Conservation (phyloP, 495 filamentous ascomycete species). For the Neurospora sp. region DNA sequence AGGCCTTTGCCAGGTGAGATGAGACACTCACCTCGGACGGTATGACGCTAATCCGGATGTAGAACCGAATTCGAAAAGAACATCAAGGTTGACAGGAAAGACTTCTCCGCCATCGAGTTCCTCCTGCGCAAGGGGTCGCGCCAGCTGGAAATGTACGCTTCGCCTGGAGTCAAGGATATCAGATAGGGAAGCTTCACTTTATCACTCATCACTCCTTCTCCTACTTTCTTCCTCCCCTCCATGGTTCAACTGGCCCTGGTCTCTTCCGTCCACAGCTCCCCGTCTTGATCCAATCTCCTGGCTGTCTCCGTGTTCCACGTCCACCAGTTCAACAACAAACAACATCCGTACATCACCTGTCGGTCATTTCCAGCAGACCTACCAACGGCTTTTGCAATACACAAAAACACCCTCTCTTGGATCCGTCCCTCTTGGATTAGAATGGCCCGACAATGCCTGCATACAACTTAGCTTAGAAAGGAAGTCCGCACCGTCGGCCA, state of each 20-base stretch:
- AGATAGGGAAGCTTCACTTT: constrained; percentile 19
- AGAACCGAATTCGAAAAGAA: constrained; percentile 73
- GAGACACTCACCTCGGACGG: background rate
- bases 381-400: constrained; percentile 3
- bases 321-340: background rate
- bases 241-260: background rate
- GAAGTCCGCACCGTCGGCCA: constrained; percentile 33
- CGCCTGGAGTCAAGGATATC: constrained; percentile 77
- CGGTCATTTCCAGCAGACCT: background rate
- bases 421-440: constrained; percentile 25
- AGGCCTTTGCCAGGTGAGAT: constrained; percentile 28
- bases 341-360: background rate
- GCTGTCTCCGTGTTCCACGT: background rate
- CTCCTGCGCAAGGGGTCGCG: constrained; percentile 73
- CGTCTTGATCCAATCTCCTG: background rate
- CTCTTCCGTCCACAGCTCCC: background rate
- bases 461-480: constrained; percentile 41
- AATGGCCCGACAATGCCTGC: constrained; percentile 31
- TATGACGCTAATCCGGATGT: constrained; percentile 5
- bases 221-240: background rate
- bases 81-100: constrained; percentile 64
- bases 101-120: constrained; percentile 83
- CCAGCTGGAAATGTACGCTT: constrained; percentile 77
- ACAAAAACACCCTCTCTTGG: constrained; percentile 1
- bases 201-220: background rate